Evolutionary conservation across 441 rosid species (phyloP), one percentile per base, ranked within the genome.

Genomic region (Melianthus villosus): DNA sequence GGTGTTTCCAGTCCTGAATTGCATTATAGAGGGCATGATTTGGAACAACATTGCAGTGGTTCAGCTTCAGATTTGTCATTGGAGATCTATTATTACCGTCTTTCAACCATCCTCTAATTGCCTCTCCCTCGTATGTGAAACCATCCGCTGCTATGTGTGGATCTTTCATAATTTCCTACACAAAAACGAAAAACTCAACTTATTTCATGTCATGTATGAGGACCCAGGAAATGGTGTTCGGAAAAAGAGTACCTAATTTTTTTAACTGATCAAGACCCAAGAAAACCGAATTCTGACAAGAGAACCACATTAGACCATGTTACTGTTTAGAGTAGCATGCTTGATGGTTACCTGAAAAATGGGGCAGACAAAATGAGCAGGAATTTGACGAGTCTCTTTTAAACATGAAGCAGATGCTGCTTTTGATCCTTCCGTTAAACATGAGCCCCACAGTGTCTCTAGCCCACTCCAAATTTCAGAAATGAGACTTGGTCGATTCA

Each of bases 71-170:
- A 65, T 87, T 87, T 25, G 97, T 87, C 97, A 87, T 82, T 0
- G 94, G 97, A 3, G 97, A 87, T 6, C 79, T 82, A 54, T 73
- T 48, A 41, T 77, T 93, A 7, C 77, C 91, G 7, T 73, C 73
- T 3, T 73, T 48, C 53, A 87, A 57, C 97, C 97, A 87, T 47
- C 83, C 97, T 48, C 54, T 62, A 3, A 87, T 82, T 0, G 94
- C 94, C 28, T 82, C 91, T 4, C 71, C 94, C 55, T 87, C 93
- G 16, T 82, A 87, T 0, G 97, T 87, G 48, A 75, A 82, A 1
- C 97, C 97, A 36, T 87, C 94, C 1, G 94, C 86, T 7, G 97
- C 91, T 62, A 82, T 82, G 19, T 63, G 64, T 1, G 94, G 97
- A 65, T 81, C 93, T 53, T 72, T 61, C 97, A 87, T 79, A 22